Base-by-base conservation (phyloP, 805 yeast genomes). In the Schwanniomyces occidentalis region DNA sequence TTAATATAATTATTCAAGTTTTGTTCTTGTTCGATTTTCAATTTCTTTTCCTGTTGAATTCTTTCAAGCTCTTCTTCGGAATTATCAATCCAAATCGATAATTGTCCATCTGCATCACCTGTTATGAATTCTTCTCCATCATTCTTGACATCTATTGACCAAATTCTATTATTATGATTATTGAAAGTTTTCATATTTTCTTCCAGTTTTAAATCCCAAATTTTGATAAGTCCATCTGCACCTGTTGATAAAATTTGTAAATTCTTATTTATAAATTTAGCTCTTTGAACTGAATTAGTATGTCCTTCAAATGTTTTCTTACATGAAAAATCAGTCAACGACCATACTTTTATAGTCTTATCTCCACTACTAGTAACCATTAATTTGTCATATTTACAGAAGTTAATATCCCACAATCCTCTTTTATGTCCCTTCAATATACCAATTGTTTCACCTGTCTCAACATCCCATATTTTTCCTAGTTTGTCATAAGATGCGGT, bases 61-160 rank as follows among this genome's bases (percentile, higher is more conserved):
- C 75, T 78, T 35, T 67, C 63, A 33, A 64, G 76, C 34, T 79
- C 75, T 53, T 85, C 91, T 35, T 81, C 89, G 1, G 96, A 85
- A 49, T 82, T 80, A 60, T 93, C 98, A 35, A 70, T 69, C 99
- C 99, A 93, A 25, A 87, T 69, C 32, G 87, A 84, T 45, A 93
- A 76, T 16, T 87, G 82, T 36, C 97, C 96, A 60, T 93, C 98
- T 1, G 96, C 97, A 60, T 93, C 98, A 0, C 96, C 98, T 39
- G 86, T 78, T 0, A 87, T 76, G 38, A 93, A 72, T 38, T 74
- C 73, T 12, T 73, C 74, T 16, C 95, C 91, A 48, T 82, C 85
- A 22, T 77, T 63, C 41, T 77, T 71, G 1, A 74, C 66, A 37
- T 84, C 79, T 35, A 93, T 59, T 0, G 97, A 85, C 99, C 99